These are phyloP conservation scores for Arthrobotrys pseudoclavata DNA, from an alignment of 2,329 filamentous ascomycete genomes.

Conservation along the genomic window DNA sequence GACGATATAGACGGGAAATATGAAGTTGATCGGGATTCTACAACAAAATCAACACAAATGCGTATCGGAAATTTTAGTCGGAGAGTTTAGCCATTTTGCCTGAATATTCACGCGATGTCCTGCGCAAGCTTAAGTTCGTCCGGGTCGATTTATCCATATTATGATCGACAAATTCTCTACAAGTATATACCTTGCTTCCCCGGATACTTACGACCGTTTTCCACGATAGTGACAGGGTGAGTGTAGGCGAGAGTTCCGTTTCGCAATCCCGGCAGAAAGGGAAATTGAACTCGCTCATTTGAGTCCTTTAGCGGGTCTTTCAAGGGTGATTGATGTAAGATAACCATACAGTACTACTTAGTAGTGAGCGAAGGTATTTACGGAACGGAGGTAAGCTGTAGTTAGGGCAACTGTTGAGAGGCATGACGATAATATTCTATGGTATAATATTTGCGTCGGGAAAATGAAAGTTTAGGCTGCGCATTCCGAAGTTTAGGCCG, in stretches of 20 bases:
- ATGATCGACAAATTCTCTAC: slow-evolving; percentile 3
- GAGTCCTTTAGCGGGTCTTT: background rate
- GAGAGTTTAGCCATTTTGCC: slow-evolving; percentile 58
- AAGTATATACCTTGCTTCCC: slow-evolving; percentile 48
- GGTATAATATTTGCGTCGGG: background rate
- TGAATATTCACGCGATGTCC: slow-evolving; percentile 31
- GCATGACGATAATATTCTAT: slow-evolving; percentile 6
- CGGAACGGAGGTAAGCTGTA: no score
- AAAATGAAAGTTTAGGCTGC: slow-evolving; percentile 8
- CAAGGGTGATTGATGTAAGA: background rate
- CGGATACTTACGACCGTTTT: slow-evolving; percentile 58
- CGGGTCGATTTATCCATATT: slow-evolving; percentile 37
- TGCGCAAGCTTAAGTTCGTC: slow-evolving; percentile 18
- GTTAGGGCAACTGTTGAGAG: background rate
- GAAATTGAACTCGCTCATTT: slow-evolving; percentile 2
- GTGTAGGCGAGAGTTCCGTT: slow-evolving; percentile 41
- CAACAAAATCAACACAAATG: slow-evolving; percentile 25
- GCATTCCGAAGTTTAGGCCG: slow-evolving; percentile 14
- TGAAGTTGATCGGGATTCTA: background rate
- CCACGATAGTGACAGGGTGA: slow-evolving; percentile 13
- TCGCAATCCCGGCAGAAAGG: slow-evolving; percentile 22
- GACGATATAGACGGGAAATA: background rate
- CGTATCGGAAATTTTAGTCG: slow-evolving; percentile 35
- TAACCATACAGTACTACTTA: background rate
- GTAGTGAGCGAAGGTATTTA: background rate